Evolutionary conservation across 495 filamentous ascomycete genomes (phyloP), one percentile per base, ranked within the genome.

Genomic region (Penicillium silybi): DNA sequence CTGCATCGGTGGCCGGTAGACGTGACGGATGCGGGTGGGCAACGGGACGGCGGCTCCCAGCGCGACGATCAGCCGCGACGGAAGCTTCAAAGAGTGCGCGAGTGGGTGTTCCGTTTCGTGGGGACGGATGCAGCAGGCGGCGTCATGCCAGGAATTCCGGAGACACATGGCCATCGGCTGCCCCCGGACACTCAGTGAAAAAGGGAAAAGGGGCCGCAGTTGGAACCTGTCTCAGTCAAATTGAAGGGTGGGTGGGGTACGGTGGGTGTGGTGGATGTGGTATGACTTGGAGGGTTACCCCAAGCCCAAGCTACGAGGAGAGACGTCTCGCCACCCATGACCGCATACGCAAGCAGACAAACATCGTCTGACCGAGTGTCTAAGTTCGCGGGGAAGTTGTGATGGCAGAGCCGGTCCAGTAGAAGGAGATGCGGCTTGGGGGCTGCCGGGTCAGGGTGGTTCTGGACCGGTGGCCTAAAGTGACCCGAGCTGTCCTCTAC

Each of bases 21-120:
- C 54, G 59, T 44, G 57, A 65, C 65, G 39, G 73, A 77, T 57
- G 54, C 61, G 41, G 65, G 54, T 25, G 76, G 74, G 25, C 54
- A 69, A 18, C 13, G 48, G 48, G 34, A 64, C n/a, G n/a, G n/a
- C n/a, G n/a, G n/a, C n/a, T n/a, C 54, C 54, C 54, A 54, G 51
- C 48, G 61, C 23, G 62, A 67, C 32, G 74, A 84, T 66, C 75
- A 67, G 44, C 81, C 80, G 61, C 61, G 82, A 26, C 71, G 73
- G 39, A 93, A 90, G 69, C 79, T 84, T 34, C 71, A 74, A 59
- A 78, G 72, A 48, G 89, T 95, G 42, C 76, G 77, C 48, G 80
- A 86, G 49, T 96, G 90, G 91, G 80, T 88, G 41, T 65, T 83
- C 46, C 72, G 74, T 41, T 93, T 92, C 71, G 85, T 93, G 48